Conservation (phyloP, 1,284 basidiomycete species). For the Cryptococcus sp. region DNA sequence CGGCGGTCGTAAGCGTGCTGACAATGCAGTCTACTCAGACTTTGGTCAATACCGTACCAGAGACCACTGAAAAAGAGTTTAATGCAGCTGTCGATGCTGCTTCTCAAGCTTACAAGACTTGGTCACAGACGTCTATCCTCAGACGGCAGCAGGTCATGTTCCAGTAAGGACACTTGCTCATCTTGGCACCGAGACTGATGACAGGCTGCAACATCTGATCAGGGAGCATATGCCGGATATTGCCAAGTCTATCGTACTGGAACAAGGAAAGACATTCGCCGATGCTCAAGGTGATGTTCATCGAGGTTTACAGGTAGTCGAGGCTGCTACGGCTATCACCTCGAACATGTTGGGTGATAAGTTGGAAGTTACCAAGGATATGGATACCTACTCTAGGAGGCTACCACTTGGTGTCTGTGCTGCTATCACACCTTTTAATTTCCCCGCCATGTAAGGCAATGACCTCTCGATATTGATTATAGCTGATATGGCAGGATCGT, state of each 20-base stretch:
- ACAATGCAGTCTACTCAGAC: constrained; percentile 73
- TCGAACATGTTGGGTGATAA: constrained; percentile 82
- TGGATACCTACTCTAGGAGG: constrained; percentile 70
- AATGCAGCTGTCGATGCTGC: constrained; percentile 79
- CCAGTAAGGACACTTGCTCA: constrained; percentile 57
- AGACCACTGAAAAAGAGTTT: constrained; percentile 80
- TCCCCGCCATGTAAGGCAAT: constrained; percentile 67
- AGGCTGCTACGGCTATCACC: constrained; percentile 78
- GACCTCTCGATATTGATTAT: not conserved
- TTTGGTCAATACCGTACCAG: constrained; percentile 79
- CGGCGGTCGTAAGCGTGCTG: not conserved
- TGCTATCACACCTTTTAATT: constrained; percentile 73
- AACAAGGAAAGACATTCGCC: constrained; percentile 84
- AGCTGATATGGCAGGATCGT: constrained; percentile 68
- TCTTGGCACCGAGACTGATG: not conserved
- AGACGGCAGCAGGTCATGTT: constrained; percentile 83
- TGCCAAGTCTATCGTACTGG: constrained; percentile 62
- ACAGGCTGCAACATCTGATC: constrained; percentile 71
- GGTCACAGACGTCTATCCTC: constrained; percentile 81
- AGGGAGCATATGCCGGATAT: constrained; percentile 63
- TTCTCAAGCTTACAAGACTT: constrained; percentile 80
- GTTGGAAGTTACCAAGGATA: constrained; percentile 91
- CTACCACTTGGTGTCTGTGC: constrained; percentile 62
- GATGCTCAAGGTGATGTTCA: constrained; percentile 94
- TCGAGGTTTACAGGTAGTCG: constrained; percentile 87